These are phyloP conservation scores for Polytrichum commune DNA, from an alignment of 225 moss, liverwort and hornwort species.

Conservation along the genomic window DNA sequence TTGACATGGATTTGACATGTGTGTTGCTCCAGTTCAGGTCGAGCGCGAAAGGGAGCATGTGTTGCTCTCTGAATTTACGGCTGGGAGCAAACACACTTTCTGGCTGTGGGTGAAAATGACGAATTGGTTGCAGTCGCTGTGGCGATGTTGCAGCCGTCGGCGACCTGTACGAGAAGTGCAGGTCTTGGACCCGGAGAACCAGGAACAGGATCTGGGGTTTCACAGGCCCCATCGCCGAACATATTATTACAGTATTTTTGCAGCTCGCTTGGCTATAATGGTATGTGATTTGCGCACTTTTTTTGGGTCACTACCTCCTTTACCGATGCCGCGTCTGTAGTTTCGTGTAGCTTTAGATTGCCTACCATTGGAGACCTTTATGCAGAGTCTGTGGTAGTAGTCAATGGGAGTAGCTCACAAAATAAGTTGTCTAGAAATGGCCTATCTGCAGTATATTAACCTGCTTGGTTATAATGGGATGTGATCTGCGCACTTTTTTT, in stretches of 20 bases:
- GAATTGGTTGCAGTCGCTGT: slow-evolving; percentile 48
- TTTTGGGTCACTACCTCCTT: neutral
- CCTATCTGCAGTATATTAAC: too few relatives aligned
- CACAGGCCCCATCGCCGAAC: slow-evolving; percentile 46
- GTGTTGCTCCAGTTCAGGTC: slow-evolving; percentile 16
- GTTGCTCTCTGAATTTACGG: slow-evolving; percentile 17
- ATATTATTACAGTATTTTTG: slow-evolving; percentile 69
- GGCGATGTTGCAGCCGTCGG: slow-evolving; percentile 40
- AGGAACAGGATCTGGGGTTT: slow-evolving; percentile 35
- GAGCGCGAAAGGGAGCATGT: slow-evolving; percentile 29
- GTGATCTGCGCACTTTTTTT: slow-evolving; percentile 1
- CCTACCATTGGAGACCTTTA: too few relatives aligned
- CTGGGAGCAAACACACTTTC: slow-evolving; percentile 16
- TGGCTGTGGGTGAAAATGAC: slow-evolving; percentile 44
- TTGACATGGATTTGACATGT: neutral
- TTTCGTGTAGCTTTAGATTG: too few relatives aligned
- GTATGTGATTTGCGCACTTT: slow-evolving; percentile 18
- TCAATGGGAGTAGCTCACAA: too few relatives aligned
- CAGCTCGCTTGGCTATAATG: slow-evolving; percentile 63
- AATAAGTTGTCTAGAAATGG: too few relatives aligned
- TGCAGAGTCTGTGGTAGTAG: too few relatives aligned
- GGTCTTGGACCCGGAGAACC: slow-evolving; percentile 39
- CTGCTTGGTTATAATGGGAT: slow-evolving; percentile 57
- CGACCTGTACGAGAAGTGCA: slow-evolving; percentile 32
- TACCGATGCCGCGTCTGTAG: too few relatives aligned